Conservation (phyloP, 345 rosid species). For the Eucalyptus cloeziana region DNA sequence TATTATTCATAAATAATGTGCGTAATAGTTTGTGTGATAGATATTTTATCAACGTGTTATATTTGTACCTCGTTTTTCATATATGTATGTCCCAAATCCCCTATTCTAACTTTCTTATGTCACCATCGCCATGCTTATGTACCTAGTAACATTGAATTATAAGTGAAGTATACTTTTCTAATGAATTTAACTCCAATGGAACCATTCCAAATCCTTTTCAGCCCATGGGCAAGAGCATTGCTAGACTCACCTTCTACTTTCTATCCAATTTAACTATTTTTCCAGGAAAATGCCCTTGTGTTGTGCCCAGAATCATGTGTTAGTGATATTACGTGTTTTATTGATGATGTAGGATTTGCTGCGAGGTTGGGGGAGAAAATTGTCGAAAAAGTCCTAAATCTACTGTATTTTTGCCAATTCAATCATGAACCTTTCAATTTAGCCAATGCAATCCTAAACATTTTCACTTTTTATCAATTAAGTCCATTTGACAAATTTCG, state of each 20-base stretch:
- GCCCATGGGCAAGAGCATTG: neutral
- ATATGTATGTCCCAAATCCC: neutral
- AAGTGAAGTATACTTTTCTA: too few relatives aligned
- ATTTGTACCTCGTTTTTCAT: neutral
- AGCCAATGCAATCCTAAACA: too few relatives aligned
- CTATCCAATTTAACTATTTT: neutral
- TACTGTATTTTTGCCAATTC: rapidly evolving
- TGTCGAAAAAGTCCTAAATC: rapidly evolving
- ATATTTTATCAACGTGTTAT: neutral
- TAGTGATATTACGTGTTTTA: too few relatives aligned
- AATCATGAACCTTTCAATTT: too few relatives aligned
- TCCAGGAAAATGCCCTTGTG: too few relatives aligned
- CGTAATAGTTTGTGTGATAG: neutral
- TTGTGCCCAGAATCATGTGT: rapidly evolving
- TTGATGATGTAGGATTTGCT: too few relatives aligned
- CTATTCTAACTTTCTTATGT: neutral
- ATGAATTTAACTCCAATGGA: neutral
- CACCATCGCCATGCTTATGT: neutral
- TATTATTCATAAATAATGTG: neutral
- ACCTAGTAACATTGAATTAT: neutral
- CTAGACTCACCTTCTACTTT: neutral
- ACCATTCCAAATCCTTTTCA: neutral
- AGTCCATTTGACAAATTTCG: rapidly evolving
- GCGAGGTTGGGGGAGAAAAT: too few relatives aligned
- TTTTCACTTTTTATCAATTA: rapidly evolving